Percentiles rank a stretch among this genome's conserved stretches.
Evolutionary conservation across 1,139 yeast species (phyloP).

Genomic region (Candida freyschussii): DNA sequence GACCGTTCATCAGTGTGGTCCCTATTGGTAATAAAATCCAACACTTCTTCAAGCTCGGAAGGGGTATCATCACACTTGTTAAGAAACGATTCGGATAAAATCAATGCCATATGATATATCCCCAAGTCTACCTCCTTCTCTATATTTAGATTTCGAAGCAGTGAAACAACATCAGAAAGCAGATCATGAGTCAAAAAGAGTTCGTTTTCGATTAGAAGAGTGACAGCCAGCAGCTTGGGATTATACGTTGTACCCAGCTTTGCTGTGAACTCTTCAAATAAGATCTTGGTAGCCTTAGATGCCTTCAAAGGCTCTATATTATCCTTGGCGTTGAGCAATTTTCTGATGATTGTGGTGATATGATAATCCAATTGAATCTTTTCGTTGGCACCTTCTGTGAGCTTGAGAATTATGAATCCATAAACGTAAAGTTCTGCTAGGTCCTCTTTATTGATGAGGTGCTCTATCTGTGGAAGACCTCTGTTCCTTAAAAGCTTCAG

Average conservation of each 20-base stretch:
- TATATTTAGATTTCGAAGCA: constrained; percentile 1
- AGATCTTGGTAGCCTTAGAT: constrained; percentile 3
- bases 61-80: constrained; percentile 1
- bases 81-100: constrained; percentile 7
- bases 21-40: neutral
- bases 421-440: constrained; percentile 5
- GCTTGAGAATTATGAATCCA: constrained; percentile 7
- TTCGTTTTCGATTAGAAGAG: constrained; percentile 6
- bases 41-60: neutral
- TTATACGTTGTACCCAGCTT: constrained; percentile 5
- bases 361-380: neutral
- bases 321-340: constrained; percentile 1
- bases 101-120: constrained; percentile 5
- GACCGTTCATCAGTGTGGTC: constrained; percentile 1
- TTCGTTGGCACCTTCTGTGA: neutral
- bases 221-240: constrained; percentile 7
- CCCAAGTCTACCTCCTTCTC: neutral
- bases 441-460: constrained; percentile 5
- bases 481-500: constrained; percentile 8
- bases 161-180: neutral
- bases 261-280: constrained; percentile 6
- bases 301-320: neutral
- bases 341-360: neutral
- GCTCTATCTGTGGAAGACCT: constrained; percentile 7
- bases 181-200: constrained; percentile 1